Conservation (phyloP, 176 grass and related monocot genomes). For the Poa annua region DNA sequence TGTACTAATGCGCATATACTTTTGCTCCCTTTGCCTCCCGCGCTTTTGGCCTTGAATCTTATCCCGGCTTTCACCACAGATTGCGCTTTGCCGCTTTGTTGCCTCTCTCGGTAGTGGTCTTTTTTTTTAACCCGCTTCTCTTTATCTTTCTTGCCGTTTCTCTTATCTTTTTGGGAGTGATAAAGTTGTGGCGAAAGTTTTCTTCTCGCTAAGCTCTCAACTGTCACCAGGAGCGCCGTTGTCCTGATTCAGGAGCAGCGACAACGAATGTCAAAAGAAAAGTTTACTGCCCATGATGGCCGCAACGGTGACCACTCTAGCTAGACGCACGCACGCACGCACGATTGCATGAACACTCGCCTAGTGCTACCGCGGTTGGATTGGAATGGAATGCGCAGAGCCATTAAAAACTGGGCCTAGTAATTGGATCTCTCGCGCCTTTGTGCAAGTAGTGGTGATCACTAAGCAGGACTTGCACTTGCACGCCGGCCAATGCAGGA, state of each 20-base stretch:
- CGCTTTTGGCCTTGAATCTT: constrained; percentile 53
- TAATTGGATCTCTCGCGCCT: constrained; percentile 45
- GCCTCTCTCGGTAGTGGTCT: not conserved
- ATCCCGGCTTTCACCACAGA: constrained; percentile 45
- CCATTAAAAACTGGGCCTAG: constrained; percentile 42
- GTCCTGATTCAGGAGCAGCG: not conserved
- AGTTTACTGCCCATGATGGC: constrained; percentile 37
- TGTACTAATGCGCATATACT: constrained; percentile 47
- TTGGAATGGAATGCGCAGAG: constrained; percentile 33
- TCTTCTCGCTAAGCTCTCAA: not conserved
- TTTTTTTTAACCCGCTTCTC: not conserved
- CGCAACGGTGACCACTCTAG: constrained; percentile 24
- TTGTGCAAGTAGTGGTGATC: constrained; percentile 5
- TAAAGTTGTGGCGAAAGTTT: constrained; percentile 42
- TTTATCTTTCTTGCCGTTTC: constrained; percentile 43
- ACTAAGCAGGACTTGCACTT: constrained; percentile 48
- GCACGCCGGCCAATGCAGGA: constrained; percentile 44
- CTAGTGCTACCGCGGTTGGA: constrained; percentile 28
- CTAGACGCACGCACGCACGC: constrained; percentile 12
- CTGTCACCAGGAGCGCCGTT: not conserved
- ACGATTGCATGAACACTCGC: constrained; percentile 12
- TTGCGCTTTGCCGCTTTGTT: constrained; percentile 47
- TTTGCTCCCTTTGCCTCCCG: constrained; percentile 40
- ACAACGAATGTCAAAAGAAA: constrained; percentile 16
- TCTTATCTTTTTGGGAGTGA: constrained; percentile 20